phyloP scores from a whole-genome alignment of 805 yeast species.

The Cyberlindnera meyerae region DNA sequence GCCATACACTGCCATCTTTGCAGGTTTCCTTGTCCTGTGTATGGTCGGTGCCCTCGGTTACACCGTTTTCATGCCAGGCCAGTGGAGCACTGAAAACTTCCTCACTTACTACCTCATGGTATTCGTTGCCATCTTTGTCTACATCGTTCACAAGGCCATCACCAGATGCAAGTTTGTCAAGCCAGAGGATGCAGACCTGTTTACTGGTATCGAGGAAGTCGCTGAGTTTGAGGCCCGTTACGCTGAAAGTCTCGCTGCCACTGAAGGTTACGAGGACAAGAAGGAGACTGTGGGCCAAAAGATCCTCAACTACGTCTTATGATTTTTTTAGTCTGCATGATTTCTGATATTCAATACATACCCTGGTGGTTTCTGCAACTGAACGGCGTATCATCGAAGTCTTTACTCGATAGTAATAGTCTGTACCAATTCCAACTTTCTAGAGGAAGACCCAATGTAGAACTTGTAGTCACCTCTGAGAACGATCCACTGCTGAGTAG shows the following conservation, averaged over 20 bases:
- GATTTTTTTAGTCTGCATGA: no score
- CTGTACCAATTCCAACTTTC: constrained; percentile 38
- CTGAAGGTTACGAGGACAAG: not conserved
- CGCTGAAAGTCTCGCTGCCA: constrained; percentile 6
- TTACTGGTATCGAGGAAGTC: constrained; percentile 48
- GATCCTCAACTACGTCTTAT: not conserved
- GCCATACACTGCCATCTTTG: constrained; percentile 50
- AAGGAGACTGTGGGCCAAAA: not conserved
- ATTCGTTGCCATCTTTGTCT: constrained; percentile 45
- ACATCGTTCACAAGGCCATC: constrained; percentile 43
- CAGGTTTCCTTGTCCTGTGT: constrained; percentile 37
- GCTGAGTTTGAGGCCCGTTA: constrained; percentile 47
- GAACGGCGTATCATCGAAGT: not conserved
- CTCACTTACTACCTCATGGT: constrained; percentile 71
- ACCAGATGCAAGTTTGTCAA: constrained; percentile 40
- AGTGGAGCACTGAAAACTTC: constrained; percentile 60
- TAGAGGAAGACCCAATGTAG: constrained; percentile 43
- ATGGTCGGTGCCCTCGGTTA: constrained; percentile 65
- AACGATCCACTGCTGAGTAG: constrained; percentile 48
- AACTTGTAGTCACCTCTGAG: constrained; percentile 49
- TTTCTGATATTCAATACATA: not conserved
- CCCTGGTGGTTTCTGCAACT: not conserved
- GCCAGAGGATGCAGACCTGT: constrained; percentile 48
- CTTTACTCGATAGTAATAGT: constrained; percentile 7
- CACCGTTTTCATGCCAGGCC: constrained; percentile 62